These are phyloP conservation scores for Claviceps pazoutovae DNA, from an alignment of 2,329 filamentous ascomycete genomes.

Conservation along the genomic window DNA sequence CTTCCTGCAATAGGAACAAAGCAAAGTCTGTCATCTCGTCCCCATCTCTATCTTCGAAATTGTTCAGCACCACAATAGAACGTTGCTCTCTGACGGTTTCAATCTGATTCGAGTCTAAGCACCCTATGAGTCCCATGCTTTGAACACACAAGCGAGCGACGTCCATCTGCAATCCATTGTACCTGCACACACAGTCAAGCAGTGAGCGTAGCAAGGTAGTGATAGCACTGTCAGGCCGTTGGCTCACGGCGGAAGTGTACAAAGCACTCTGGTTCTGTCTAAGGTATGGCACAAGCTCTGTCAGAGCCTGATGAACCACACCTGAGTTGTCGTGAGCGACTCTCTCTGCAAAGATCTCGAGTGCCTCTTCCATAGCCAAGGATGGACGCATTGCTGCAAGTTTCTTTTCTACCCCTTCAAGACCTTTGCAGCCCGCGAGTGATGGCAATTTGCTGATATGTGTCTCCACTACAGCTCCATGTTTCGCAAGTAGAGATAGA, in stretches of 20 bases:
- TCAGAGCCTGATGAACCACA: conserved; percentile 69
- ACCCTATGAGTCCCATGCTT: conserved; percentile 79
- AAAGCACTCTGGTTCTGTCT: conserved; percentile 61
- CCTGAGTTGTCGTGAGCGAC: conserved; percentile 72
- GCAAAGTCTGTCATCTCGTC: conserved; percentile 77
- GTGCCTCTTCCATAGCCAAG: conserved; percentile 4
- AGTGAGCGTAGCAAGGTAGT: conserved; percentile 60
- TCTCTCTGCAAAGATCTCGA: conserved; percentile 46
- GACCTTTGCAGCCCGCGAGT: conserved; percentile 51
- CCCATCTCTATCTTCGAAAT: conserved; percentile 65
- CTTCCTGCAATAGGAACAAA: conserved; percentile 70
- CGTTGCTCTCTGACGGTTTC: conserved; percentile 66
- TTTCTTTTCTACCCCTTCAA: conserved; percentile 53
- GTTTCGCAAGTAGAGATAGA: conserved; percentile 47
- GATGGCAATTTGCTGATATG: conserved; percentile 68
- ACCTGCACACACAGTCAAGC: conserved; percentile 73
- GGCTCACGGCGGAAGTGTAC: conserved; percentile 65
- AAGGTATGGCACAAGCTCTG: conserved; percentile 64
- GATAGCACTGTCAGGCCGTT: conserved; percentile 68
- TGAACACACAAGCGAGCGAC: conserved; percentile 64
- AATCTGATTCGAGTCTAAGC: conserved; percentile 78
- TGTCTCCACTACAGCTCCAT: conserved; percentile 46
- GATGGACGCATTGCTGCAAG: conserved; percentile 49
- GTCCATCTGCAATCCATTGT: conserved; percentile 51
- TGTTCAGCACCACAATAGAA: conserved; percentile 75